phyloP scores from a whole-genome alignment of 164 flowering plant genomes.

The Macadamia tetraphylla region DNA sequence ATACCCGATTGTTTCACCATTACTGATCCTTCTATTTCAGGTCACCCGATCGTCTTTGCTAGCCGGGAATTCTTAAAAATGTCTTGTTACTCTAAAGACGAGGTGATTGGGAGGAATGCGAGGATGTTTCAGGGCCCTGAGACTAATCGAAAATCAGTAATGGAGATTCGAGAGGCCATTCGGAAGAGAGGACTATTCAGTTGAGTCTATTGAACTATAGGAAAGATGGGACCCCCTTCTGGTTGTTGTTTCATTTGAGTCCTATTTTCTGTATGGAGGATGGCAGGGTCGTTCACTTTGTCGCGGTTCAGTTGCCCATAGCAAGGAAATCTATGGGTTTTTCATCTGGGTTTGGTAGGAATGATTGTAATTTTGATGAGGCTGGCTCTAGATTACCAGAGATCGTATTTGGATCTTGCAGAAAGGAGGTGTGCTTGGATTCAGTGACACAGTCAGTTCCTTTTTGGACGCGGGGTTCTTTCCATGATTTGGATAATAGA shows the following conservation, averaged over 20 bases:
- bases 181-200: conserved; percentile 54
- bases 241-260: conserved; percentile 77
- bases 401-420: conserved; percentile 56
- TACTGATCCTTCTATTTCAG: conserved; percentile 77
- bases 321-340: conserved; percentile 25
- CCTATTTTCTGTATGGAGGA: conserved; percentile 67
- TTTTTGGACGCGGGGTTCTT: conserved; percentile 25
- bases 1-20: conserved; percentile 65
- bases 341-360: conserved; percentile 22
- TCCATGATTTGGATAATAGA: conserved; percentile 32
- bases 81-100: conserved; percentile 65
- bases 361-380: conserved; percentile 22
- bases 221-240: conserved; percentile 81
- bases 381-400: conserved; percentile 31
- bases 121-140: conserved; percentile 77
- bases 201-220: conserved; percentile 66
- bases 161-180: conserved; percentile 78
- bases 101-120: conserved; percentile 78
- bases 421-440: conserved; percentile 65
- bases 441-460: conserved; percentile 31
- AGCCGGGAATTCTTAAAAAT: conserved; percentile 76
- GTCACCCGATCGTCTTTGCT: conserved; percentile 89
- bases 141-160: conserved; percentile 60
- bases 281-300: conserved; percentile 68
- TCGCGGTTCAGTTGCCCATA: conserved; percentile 83